Evolutionary conservation across 257 asterid genomes (phyloP), one percentile per base, ranked within the genome.

Genomic region (Solanum ossicruentum): DNA sequence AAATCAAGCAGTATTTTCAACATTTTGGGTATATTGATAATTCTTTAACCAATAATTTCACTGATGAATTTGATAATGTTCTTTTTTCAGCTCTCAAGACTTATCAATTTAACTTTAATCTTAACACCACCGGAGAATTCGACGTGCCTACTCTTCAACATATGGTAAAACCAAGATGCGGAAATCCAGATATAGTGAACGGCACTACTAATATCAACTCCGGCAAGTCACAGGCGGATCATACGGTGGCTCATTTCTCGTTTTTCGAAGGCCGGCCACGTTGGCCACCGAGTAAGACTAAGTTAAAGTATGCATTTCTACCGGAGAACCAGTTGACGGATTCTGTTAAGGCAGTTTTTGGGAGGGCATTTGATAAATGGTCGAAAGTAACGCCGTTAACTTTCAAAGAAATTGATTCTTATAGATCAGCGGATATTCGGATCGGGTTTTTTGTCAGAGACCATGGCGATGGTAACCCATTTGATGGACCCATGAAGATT

Each of bases 381-480:
- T 90, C 97, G 81, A 94, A 91, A 87, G 98, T 95, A 10, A 93
- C 93, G 15, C 90, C 94, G 82, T 41, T 94, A 78, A 91, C 86
- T 7, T 95, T 95, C 86, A 71, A 72, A 1, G 93, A 92, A 61
- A 88, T 90, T 36, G 10, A 88, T 21, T 58, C 93, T 84, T 95
- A 36, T 54, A 3, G 21, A 5, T 0, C 26, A 0, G 97, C 97
- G 45, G 97, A 95, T 54, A 89, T 95, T 11, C 80, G 63, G 82
- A 90, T 95, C 10, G 98, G 93, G 10, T 89, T 94, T 72, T 95
- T 88, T 52, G 78, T 79, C 1, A 93, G 95, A 2, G 94, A 94
- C 51, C 98, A 95, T 93, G 93, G 92, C 3, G 98, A 94, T 85
- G 98, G 95, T 5, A 96, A 94, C 85, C 90, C 97, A 82, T 94